Evolutionary conservation across 2,329 filamentous ascomycete genomes (phyloP).

Genomic region (Biscogniauxia marginata): DNA sequence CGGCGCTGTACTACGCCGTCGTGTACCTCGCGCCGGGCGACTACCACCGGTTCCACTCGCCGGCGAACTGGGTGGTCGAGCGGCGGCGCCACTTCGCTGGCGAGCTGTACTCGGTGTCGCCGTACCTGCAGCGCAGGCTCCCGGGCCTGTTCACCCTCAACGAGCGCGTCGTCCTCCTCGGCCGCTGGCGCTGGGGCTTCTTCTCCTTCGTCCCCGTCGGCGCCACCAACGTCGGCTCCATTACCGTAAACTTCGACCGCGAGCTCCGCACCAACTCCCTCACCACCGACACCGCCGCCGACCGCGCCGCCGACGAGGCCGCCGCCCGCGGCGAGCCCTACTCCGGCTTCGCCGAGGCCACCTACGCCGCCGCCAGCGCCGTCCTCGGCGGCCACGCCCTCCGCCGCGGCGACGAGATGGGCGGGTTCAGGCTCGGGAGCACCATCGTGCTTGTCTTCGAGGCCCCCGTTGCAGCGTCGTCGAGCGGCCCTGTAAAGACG

Average conservation of each 20-base stretch:
- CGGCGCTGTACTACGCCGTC: constrained; percentile 86
- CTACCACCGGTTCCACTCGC: constrained; percentile 98
- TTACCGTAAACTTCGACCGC: constrained; percentile 94
- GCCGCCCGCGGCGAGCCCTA: constrained; percentile 75
- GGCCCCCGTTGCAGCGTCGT: constrained; percentile 63
- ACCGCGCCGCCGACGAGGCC: constrained; percentile 79
- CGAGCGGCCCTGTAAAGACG: no score
- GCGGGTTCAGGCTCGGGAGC: constrained; percentile 92
- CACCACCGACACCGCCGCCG: constrained; percentile 87
- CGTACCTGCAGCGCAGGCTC: constrained; percentile 88
- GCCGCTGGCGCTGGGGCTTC: constrained; percentile 95
- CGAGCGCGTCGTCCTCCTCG: constrained; percentile 89
- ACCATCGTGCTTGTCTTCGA: constrained; percentile 97
- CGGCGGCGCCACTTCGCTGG: constrained; percentile 95
- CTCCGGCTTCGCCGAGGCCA: constrained; percentile 89
- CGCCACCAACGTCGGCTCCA: constrained; percentile 95
- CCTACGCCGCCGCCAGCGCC: constrained; percentile 73
- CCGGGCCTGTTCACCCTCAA: constrained; percentile 96
- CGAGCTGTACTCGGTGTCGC: constrained; percentile 91
- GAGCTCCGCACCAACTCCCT: constrained; percentile 92
- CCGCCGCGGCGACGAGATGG: constrained; percentile 91
- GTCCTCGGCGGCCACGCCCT: constrained; percentile 82
- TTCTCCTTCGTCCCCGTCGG: constrained; percentile 95
- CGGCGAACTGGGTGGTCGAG: constrained; percentile 92
- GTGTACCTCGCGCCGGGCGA: constrained; percentile 96